These are phyloP conservation scores for Pyracantha coccinea DNA, from an alignment of 331 rosid genomes.

Conservation along the genomic window DNA sequence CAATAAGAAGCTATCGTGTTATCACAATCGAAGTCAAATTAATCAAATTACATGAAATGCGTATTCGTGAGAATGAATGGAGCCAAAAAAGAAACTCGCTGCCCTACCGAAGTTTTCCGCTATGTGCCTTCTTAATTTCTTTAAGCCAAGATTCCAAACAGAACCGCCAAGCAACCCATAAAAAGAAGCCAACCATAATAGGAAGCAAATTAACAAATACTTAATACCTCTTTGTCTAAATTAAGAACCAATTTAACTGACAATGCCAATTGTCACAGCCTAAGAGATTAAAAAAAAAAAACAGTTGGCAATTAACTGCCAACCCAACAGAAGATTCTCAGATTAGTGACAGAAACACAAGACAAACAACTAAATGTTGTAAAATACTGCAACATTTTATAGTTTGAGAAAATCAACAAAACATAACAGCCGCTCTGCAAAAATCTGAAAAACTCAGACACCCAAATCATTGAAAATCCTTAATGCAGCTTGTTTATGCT, in stretches of 20 bases:
- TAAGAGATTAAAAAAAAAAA: not conserved
- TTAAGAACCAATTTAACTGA: not conserved
- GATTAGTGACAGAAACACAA: not conserved
- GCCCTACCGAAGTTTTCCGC: no score
- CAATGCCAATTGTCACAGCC: not conserved
- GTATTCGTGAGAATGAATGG: no score
- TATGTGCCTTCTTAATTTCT: no score
- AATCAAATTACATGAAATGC: no score
- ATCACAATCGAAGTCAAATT: no score
- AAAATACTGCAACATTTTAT: not conserved
- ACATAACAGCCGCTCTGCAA: not conserved
- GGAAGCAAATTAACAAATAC: not conserved
- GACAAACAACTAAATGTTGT: not conserved
- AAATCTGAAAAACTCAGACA: not conserved
- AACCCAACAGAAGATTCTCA: not conserved
- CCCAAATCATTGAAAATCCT: not conserved
- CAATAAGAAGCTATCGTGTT: no score
- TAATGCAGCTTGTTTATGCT: not conserved
- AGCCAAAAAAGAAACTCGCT: not conserved
- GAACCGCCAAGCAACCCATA: not conserved
- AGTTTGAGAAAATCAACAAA: not conserved
- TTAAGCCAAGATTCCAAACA: constrained; percentile 1
- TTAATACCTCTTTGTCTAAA: not conserved
- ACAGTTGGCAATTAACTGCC: constrained; percentile 12
- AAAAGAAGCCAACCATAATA: not conserved